These are phyloP conservation scores for Entophlyctis luteolus DNA, from an alignment of 192 early-diverging fungal genomes.

Conservation along the genomic window DNA sequence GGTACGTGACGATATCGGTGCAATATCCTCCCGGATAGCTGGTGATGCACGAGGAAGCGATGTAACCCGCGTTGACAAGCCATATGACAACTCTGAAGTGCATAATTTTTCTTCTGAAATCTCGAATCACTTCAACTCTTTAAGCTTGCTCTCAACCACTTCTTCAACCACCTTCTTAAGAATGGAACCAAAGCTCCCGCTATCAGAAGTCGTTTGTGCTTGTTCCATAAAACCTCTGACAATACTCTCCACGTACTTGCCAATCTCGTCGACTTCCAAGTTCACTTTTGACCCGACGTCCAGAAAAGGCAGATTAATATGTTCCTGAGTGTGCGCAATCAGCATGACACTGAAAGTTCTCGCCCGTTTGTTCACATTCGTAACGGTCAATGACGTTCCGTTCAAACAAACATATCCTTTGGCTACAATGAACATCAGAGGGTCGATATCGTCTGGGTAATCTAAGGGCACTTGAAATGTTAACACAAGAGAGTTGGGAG, in stretches of 20 bases:
- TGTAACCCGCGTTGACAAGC: too few relatives aligned
- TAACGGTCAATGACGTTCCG: constrained; percentile 92
- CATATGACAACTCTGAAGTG: too few relatives aligned
- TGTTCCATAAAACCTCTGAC: constrained; percentile 38
- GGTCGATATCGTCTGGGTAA: constrained; percentile 34
- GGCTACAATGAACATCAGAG: constrained; percentile 82
- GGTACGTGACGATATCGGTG: not conserved
- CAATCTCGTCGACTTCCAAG: constrained; percentile 96
- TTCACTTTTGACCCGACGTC: constrained; percentile 76
- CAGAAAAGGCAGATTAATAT: constrained; percentile 76
- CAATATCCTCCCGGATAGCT: not conserved
- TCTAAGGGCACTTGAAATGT: constrained; percentile 55
- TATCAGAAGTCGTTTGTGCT: not conserved
- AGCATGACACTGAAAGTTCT: constrained; percentile 89
- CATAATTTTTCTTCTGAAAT: too few relatives aligned
- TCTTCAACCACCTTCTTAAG: constrained; percentile 10
- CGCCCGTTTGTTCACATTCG: constrained; percentile 72
- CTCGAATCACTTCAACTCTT: not conserved
- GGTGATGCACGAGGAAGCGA: not conserved
- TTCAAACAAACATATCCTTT: constrained; percentile 94
- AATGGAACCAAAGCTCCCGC: not conserved
- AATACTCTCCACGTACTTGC: constrained; percentile 89
- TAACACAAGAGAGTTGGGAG: constrained; percentile 78
- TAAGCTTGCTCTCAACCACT: constrained; percentile 13
- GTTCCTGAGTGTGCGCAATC: constrained; percentile 85